phyloP scores from a whole-genome alignment of 139 green algal species.

The Coelastrella sp. region DNA sequence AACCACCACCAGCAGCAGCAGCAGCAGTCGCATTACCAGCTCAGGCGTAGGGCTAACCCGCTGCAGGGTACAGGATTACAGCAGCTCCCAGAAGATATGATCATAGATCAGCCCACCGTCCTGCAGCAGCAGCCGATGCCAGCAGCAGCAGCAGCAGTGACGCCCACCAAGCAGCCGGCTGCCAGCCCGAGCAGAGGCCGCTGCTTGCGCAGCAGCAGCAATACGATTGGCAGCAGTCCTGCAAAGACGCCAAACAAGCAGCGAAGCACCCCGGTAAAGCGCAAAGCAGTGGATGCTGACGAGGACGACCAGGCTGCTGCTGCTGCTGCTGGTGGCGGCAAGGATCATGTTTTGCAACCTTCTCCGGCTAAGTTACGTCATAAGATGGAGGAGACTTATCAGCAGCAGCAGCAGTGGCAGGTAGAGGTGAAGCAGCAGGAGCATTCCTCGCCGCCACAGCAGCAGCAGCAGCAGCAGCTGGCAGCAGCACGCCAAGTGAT shows the following conservation, averaged over 20 bases:
- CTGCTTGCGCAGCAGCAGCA: background rate
- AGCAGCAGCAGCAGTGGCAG: slow-evolving; percentile 39
- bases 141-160: slow-evolving; percentile 13
- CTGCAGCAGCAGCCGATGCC: background rate
- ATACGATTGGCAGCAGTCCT: slow-evolving; percentile 3
- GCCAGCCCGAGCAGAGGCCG: background rate
- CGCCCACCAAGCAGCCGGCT: background rate
- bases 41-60: background rate
- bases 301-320: background rate
- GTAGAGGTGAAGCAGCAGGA: slow-evolving; percentile 18
- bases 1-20: slow-evolving; percentile 17
- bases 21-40: slow-evolving; percentile 15
- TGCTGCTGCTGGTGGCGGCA: background rate
- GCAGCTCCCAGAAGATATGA: background rate
- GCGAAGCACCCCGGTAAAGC: slow-evolving; percentile 30
- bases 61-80: background rate
- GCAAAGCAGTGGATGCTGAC: slow-evolving; percentile 7
- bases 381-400: background rate
- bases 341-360: background rate
- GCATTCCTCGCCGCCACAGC: background rate
- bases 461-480: slow-evolving; percentile 39
- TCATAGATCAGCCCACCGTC: background rate
- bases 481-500: background rate
- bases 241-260: background rate
- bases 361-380: slow-evolving; percentile 38